Evolutionary conservation across 1,284 basidiomycete genomes (phyloP).

Genomic region (Leccinum cinnamomeum): DNA sequence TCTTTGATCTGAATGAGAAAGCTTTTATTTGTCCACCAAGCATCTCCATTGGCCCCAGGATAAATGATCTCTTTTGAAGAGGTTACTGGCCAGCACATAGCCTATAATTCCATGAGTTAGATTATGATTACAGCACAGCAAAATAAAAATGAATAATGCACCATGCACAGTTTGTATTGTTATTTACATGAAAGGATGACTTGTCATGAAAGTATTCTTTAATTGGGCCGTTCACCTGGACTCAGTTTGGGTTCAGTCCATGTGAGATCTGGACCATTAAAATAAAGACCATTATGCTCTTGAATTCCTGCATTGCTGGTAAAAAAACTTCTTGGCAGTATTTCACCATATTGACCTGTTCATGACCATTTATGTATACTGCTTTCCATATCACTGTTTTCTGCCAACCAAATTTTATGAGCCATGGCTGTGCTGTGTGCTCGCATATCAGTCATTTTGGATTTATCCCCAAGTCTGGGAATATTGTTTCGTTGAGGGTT

Average conservation of each 20-base stretch:
- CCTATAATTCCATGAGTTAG: neutral
- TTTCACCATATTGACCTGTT: no score
- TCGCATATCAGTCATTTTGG: no score
- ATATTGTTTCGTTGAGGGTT: no score
- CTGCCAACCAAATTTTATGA: no score
- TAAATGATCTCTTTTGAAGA: neutral
- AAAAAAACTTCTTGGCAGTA: neutral
- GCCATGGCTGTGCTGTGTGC: accelerated
- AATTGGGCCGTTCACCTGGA: neutral
- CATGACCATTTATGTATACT: no score
- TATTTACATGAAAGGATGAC: neutral
- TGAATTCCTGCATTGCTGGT: neutral
- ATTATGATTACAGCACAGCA: neutral
- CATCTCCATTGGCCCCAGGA: neutral
- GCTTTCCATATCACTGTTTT: no score
- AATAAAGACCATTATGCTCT: neutral
- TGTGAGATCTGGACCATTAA: neutral
- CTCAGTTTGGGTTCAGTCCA: neutral
- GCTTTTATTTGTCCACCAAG: neutral
- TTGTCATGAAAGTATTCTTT: neutral
- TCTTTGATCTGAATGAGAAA: neutral
- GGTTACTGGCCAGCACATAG: neutral
- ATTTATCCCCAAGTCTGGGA: no score
- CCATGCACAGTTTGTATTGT: neutral
- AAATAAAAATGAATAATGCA: neutral